Percentiles rank a stretch among this genome's conserved stretches.
These are phyloP conservation scores for Fusarium sp. DNA, from an alignment of 2,329 filamentous ascomycete genomes.

Conservation along the genomic window DNA sequence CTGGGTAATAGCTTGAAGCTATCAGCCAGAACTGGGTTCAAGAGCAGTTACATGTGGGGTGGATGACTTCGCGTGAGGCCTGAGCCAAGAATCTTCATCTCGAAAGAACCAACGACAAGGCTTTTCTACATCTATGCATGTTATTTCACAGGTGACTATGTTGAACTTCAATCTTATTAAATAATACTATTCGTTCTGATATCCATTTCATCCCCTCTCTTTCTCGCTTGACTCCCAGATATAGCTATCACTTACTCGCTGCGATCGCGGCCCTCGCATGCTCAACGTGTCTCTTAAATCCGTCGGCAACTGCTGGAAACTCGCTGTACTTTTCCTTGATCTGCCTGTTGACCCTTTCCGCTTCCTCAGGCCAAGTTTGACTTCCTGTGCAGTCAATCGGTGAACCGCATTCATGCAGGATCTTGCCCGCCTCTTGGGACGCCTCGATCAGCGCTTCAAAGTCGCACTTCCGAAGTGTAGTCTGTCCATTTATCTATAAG, in stretches of 20 bases:
- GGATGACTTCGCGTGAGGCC: neutral
- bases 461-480: neutral
- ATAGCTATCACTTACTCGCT: neutral
- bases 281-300: neutral
- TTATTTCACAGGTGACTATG: neutral
- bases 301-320: neutral
- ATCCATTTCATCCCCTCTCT: neutral
- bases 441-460: neutral
- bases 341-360: neutral
- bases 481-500: neutral
- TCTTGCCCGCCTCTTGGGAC: neutral
- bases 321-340: neutral
- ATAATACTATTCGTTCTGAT: neutral
- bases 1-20: neutral
- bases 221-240: neutral
- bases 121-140: neutral
- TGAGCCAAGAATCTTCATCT: neutral
- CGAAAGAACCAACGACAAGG: neutral
- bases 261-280: neutral
- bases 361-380: neutral
- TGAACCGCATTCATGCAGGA: neutral
- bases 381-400: neutral
- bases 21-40: neutral
- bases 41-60: neutral
- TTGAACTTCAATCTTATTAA: neutral